Conservation (phyloP, 345 rosid species). For the Erucastrum elatum region DNA sequence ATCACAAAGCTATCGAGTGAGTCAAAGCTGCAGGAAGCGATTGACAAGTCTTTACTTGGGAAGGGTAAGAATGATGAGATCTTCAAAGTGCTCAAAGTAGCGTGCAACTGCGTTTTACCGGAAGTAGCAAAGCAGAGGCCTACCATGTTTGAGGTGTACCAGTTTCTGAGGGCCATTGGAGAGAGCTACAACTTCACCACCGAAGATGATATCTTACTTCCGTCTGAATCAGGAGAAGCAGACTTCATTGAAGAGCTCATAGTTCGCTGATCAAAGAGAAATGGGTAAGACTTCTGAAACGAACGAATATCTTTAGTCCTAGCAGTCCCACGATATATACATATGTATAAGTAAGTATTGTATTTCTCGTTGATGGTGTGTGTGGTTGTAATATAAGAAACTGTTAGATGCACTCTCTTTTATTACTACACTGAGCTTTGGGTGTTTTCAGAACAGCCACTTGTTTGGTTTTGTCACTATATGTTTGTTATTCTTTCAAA, state of each 20-base stretch:
- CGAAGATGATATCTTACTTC: slow-evolving; percentile 70
- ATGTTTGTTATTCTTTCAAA: not conserved
- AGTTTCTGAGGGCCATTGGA: slow-evolving; percentile 81
- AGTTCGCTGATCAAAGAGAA: slow-evolving; percentile 44
- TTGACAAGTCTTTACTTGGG: slow-evolving; percentile 57
- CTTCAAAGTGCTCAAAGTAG: slow-evolving; percentile 80
- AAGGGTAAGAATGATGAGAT: slow-evolving; percentile 71
- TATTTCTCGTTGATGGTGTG: slow-evolving; percentile 12
- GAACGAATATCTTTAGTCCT: slow-evolving; percentile 20
- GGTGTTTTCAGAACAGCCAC: slow-evolving; percentile 21
- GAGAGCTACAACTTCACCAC: slow-evolving; percentile 71
- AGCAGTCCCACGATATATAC: slow-evolving; percentile 16
- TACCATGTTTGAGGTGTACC: slow-evolving; percentile 84
- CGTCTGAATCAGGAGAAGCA: slow-evolving; percentile 56
- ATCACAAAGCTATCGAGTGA: slow-evolving; percentile 48
- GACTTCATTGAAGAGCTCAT: slow-evolving; percentile 73
- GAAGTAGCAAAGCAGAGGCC: slow-evolving; percentile 75
- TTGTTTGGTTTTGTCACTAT: slow-evolving; percentile 22
- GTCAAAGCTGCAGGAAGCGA: slow-evolving; percentile 61
- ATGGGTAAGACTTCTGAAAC: slow-evolving; percentile 9
- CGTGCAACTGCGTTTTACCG: slow-evolving; percentile 66
- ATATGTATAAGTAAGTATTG: slow-evolving; percentile 23
- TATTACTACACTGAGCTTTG: slow-evolving; percentile 19
- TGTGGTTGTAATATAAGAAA: slow-evolving; percentile 19
- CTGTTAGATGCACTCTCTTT: slow-evolving; percentile 22